These are phyloP conservation scores for Tausonia pullulans DNA, from an alignment of 1,284 basidiomycete genomes.

Conservation along the genomic window DNA sequence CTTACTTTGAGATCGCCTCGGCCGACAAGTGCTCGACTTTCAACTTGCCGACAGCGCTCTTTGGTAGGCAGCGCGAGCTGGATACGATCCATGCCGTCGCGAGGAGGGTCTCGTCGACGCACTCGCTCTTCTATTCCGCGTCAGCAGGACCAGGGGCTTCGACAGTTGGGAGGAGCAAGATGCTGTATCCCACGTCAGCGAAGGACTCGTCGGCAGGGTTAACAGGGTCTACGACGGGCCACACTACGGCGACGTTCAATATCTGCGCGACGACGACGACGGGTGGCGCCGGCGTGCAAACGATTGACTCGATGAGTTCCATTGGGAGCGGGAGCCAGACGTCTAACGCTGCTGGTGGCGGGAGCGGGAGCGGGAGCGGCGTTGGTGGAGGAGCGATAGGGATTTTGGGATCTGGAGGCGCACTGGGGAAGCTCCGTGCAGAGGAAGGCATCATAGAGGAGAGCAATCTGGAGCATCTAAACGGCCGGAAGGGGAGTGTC, in stretches of 20 bases:
- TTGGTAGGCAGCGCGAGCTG: slow-evolving; percentile 56
- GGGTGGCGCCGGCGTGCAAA: neutral
- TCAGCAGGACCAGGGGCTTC: neutral
- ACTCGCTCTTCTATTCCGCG: slow-evolving; percentile 23
- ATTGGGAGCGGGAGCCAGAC: too few species aligned
- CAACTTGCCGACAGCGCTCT: slow-evolving; percentile 52
- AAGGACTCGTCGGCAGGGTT: neutral
- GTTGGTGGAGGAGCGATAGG: neutral
- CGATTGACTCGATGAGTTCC: too few species aligned
- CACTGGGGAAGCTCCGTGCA: too few species aligned
- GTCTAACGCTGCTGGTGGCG: neutral
- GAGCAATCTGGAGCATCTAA: too few species aligned
- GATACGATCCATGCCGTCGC: slow-evolving; percentile 54
- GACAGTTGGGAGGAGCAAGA: neutral
- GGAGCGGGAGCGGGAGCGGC: neutral
- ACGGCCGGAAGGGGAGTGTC: too few species aligned
- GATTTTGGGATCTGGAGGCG: neutral
- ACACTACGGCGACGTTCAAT: neutral
- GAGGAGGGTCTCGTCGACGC: slow-evolving; percentile 45
- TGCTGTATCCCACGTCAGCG: neutral
- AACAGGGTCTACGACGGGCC: neutral
- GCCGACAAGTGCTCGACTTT: slow-evolving; percentile 57
- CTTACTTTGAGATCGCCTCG: slow-evolving; percentile 49
- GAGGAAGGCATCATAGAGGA: too few species aligned
- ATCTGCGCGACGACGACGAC: neutral